Base-by-base conservation (phyloP, 2,329 filamentous ascomycete species). In the Pseudogymnoascus sp. region DNA sequence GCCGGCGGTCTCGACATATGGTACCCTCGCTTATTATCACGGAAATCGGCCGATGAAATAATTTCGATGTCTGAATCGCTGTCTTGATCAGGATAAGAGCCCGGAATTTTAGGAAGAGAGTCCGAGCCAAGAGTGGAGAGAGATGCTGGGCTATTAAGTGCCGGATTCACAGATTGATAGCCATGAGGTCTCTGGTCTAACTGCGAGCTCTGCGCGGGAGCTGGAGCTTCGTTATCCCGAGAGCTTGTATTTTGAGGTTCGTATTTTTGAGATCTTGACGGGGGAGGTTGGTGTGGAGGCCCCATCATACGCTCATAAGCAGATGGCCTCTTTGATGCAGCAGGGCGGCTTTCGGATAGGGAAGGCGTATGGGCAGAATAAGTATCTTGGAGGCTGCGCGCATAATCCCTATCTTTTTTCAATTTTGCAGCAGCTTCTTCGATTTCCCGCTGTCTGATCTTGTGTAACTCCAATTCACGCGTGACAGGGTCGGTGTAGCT, bases 381-480 rank as follows among this genome's bases (percentile, higher is more conserved):
- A 64, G 60, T 12, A 57, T 63, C 62, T 58, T 68, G 62, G 30
- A 75, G 58, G 14, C 50, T 63, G 16, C 67, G 67, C 25, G 73
- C 73, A 63, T 69, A 66, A 28, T 71, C 70, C 60, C 64, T 70
- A 62, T 75, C 75, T 12, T 70, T 65, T 57, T 72, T 73, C 33
- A 71, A 70, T 37, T 71, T 73, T 60, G 71, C 67, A 38, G 72
- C 73, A 59, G 72, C 71, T 25, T 77, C 75, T 59, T 75, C 77
- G 66, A 35, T 75, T 67, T 60, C 75, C 72, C 67, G 65, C 30
- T 70, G 67, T 20, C 47, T 54, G 47, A 54, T 54, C 33, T 25
- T 58, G 57, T 37, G 57, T n/a, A 37, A 25, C 20, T 58, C 37
- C 18, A 58, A 37, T n/a, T 37, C 57, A 25, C 35, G 57, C 3